phyloP scores from a whole-genome alignment of 2,329 filamentous ascomycete species.

The Laburnicola sp. region DNA sequence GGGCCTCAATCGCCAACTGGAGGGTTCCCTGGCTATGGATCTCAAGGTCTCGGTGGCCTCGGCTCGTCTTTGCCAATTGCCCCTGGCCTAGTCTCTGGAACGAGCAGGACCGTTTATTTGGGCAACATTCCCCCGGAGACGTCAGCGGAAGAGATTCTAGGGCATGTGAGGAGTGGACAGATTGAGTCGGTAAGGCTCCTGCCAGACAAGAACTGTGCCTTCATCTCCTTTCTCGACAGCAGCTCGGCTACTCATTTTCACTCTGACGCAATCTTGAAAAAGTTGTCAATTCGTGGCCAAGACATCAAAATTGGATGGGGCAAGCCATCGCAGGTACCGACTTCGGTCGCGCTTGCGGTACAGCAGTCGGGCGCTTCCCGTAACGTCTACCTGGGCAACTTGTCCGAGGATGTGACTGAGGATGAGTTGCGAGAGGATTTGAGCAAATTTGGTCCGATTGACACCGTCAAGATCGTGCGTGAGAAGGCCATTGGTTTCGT shows the following conservation, averaged over 20 bases:
- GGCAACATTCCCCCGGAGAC: constrained; percentile 99
- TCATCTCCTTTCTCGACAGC: constrained; percentile 97
- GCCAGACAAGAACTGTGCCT: constrained; percentile 99
- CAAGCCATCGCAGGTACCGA: constrained; percentile 96
- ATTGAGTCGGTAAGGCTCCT: constrained; percentile 98
- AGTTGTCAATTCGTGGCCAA: constrained; percentile 96
- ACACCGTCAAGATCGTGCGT: constrained; percentile 95
- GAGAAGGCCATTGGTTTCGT: constrained; percentile 99
- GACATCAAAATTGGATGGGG: constrained; percentile 99
- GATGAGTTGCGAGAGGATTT: constrained; percentile 93
- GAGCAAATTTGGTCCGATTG: constrained; percentile 93
- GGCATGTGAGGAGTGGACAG: constrained; percentile 94
- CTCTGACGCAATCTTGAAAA: constrained; percentile 99
- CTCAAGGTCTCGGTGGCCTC: constrained; percentile 63
- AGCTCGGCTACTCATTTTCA: constrained; percentile 99
- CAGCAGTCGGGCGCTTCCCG: constrained; percentile 96
- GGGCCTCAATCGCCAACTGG: constrained; percentile 84
- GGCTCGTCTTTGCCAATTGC: constrained; percentile 75
- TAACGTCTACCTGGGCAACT: constrained; percentile 94
- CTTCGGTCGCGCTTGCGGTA: constrained; percentile 93
- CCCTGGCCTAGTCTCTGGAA: constrained; percentile 81
- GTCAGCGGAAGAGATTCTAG: constrained; percentile 91
- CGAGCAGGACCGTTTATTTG: constrained; percentile 94
- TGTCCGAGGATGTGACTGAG: constrained; percentile 86
- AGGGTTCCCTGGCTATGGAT: constrained; percentile 67